Conservation (phyloP, 306 rosid species). For the Senna tora region DNA sequence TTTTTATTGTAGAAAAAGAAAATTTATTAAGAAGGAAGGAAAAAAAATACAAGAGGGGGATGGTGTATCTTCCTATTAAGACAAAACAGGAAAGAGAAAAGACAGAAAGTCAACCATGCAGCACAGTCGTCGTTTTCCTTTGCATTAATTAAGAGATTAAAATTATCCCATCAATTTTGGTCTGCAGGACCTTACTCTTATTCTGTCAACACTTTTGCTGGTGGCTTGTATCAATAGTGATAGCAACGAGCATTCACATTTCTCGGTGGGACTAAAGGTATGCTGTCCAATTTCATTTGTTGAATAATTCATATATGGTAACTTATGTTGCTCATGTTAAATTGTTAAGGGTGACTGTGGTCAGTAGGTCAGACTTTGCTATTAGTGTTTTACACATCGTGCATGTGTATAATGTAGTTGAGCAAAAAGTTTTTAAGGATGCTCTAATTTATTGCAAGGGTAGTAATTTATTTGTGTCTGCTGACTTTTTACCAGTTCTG, state of each 20-base stretch:
- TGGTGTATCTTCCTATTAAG: background rate
- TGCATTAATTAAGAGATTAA: conserved; percentile 17
- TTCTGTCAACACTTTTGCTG: conserved; percentile 76
- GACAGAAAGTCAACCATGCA: background rate
- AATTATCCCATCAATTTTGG: conserved; percentile 18
- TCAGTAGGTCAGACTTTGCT: conserved; percentile 25
- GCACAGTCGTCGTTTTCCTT: background rate
- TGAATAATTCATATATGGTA: conserved; percentile 28
- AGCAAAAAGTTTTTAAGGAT: conserved; percentile 1
- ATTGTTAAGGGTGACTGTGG: conserved; percentile 25
- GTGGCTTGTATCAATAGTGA: conserved; percentile 78
- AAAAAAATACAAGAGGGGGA: background rate
- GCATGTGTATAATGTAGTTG: background rate
- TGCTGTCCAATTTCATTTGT: conserved; percentile 23
- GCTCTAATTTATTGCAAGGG: conserved; percentile 13
- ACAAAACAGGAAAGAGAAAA: background rate
- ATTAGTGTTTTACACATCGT: background rate
- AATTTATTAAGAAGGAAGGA: background rate
- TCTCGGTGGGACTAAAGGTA: conserved; percentile 87
- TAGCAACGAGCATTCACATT: conserved; percentile 74
- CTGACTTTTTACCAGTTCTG: conserved; percentile 26
- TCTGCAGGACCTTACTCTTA: conserved; percentile 75
- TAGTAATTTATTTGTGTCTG: no score
- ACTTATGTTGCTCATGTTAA: conserved; percentile 27
- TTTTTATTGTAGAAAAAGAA: background rate